Evolutionary conservation across 148 eudicot genomes (phyloP).

Genomic region (Arctostaphylos glauca): DNA sequence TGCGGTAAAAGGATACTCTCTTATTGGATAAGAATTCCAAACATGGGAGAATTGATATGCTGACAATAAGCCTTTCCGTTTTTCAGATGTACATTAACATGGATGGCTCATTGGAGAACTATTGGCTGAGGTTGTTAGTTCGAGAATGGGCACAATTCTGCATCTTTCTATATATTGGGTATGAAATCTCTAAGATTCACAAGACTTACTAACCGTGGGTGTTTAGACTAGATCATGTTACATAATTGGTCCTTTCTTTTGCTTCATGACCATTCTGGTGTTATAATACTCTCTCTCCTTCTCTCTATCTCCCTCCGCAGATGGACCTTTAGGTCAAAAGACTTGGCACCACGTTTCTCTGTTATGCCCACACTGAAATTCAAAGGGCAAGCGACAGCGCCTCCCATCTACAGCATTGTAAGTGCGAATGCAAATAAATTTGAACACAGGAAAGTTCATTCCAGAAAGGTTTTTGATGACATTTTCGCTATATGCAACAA

Average conservation of each 20-base stretch:
- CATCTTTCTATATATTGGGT: constrained; percentile 90
- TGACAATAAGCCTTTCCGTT: constrained; percentile 8
- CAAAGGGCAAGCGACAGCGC: constrained; percentile 43
- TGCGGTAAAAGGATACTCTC: constrained; percentile 37
- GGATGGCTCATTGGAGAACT: constrained; percentile 62
- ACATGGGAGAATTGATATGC: not conserved
- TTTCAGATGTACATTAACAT: constrained; percentile 72
- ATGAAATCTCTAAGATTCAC: constrained; percentile 10
- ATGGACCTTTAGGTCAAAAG: constrained; percentile 89
- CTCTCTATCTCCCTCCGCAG: constrained; percentile 33
- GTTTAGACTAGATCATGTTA: too few relatives aligned
- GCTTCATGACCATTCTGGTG: not conserved
- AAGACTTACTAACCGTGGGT: not conserved
- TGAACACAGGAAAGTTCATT: not conserved
- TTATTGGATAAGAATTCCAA: not conserved
- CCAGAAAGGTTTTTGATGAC: not conserved
- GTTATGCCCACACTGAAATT: constrained; percentile 75
- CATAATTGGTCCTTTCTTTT: not conserved
- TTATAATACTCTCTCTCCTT: not conserved
- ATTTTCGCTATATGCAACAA: not conserved
- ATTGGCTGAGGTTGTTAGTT: constrained; percentile 76
- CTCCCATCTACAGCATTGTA: constrained; percentile 90
- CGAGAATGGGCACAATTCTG: constrained; percentile 90
- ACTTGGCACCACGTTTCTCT: constrained; percentile 75
- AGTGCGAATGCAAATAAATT: constrained; percentile 22